These are phyloP conservation scores for Aspergillus costaricaensis DNA, from an alignment of 2,329 filamentous ascomycete species.

Conservation along the genomic window DNA sequence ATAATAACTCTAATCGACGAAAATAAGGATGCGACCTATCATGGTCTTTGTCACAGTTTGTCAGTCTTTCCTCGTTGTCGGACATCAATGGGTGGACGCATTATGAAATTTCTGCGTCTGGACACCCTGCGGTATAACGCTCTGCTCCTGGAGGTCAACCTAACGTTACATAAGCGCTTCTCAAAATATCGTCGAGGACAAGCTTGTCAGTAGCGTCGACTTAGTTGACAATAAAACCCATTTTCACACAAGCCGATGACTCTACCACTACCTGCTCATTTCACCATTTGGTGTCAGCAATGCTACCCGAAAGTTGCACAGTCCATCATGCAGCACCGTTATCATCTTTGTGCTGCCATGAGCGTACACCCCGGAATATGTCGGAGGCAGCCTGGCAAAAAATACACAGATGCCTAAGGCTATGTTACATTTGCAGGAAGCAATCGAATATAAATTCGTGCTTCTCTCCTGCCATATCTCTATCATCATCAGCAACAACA, in stretches of 20 bases:
- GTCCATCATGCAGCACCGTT: background rate
- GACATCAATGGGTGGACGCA: background rate
- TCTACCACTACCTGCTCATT: background rate
- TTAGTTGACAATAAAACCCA: background rate
- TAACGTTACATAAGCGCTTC: background rate
- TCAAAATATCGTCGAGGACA: background rate
- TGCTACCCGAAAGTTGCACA: background rate
- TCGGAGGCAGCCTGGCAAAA: background rate
- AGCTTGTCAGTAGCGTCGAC: background rate
- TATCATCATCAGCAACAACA: background rate
- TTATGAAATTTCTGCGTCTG: background rate
- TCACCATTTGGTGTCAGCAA: background rate
- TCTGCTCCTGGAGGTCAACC: background rate
- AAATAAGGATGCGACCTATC: background rate
- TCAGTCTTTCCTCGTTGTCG: background rate
- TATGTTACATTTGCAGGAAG: background rate
- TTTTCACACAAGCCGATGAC: background rate
- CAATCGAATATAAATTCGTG: background rate
- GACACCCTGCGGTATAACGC: background rate
- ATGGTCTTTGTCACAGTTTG: no score
- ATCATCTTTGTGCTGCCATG: background rate
- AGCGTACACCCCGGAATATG: background rate
- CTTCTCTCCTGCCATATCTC: background rate
- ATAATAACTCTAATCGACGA: background rate
- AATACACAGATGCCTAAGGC: background rate